A percentile compares a stretch with the other conserved stretches of the same genome.
Conservation (phyloP, 192 early-diverging fungal genomes). For the Rhizoclosmatium sp. region DNA sequence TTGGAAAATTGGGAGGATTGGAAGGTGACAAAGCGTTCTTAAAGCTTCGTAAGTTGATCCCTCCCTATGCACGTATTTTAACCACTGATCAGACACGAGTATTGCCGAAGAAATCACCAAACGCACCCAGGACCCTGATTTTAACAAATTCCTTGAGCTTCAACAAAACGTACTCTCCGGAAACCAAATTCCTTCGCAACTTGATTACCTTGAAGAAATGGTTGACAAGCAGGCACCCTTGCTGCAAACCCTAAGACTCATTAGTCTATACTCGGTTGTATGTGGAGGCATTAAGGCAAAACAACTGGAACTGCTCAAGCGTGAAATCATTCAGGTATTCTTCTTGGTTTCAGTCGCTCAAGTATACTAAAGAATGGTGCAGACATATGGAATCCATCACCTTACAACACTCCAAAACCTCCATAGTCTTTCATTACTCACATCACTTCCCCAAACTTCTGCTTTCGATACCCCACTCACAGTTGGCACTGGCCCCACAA, state of each 20-base stretch:
- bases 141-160: constrained; percentile 83
- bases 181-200: constrained; percentile 64
- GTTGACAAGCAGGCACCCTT: constrained; percentile 79
- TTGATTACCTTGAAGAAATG: constrained; percentile 89
- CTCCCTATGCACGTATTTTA: not conserved
- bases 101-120: constrained; percentile 85
- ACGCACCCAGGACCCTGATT: constrained; percentile 81
- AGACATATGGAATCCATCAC: constrained; percentile 93
- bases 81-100: constrained; percentile 65
- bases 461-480: constrained; percentile 4
- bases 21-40: constrained; percentile 89
- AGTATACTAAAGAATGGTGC: not conserved
- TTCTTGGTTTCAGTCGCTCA: not conserved
- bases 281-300: constrained; percentile 87
- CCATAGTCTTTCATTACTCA: constrained; percentile 69
- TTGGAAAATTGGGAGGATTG: constrained; percentile 81
- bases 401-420: constrained; percentile 87
- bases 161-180: constrained; percentile 91
- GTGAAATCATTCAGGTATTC: constrained; percentile 79
- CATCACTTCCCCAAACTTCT: not conserved
- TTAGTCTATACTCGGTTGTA: constrained; percentile 85
- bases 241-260: constrained; percentile 76
- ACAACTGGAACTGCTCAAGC: constrained; percentile 79
- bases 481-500: not conserved
- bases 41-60: constrained; percentile 66